A percentile compares a stretch with the other conserved stretches of the same genome.
phyloP scores from a whole-genome alignment of 2,329 filamentous ascomycete species.

The Phaeosphaeriaceae sp. region DNA sequence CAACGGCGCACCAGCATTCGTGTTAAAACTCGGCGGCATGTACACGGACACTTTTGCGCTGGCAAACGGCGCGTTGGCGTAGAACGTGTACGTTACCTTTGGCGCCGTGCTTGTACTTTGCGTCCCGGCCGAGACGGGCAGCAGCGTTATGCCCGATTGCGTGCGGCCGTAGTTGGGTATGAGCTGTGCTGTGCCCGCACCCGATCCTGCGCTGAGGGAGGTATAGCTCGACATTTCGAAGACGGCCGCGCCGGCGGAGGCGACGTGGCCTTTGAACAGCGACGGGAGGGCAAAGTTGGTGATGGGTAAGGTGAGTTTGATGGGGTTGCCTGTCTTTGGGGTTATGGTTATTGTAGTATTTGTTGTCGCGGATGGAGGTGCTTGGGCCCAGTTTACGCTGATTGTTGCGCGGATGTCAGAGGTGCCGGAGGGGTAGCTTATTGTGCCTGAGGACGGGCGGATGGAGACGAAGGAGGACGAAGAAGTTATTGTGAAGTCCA shows the following conservation, averaged over 20 bases:
- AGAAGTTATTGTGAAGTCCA: constrained; percentile 28
- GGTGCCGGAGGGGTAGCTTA: constrained; percentile 31
- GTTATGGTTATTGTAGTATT: constrained; percentile 25
- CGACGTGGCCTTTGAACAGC: constrained; percentile 28
- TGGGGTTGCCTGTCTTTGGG: constrained; percentile 19
- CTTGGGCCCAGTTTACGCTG: constrained; percentile 30
- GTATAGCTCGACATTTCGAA: constrained; percentile 30
- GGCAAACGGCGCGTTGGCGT: constrained; percentile 14
- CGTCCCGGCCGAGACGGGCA: constrained; percentile 20
- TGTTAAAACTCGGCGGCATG: constrained; percentile 54
- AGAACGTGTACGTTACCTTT: constrained; percentile 26
- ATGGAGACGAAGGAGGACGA: constrained; percentile 24
- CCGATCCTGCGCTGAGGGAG: constrained; percentile 7
- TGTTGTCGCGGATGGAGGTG: constrained; percentile 21
- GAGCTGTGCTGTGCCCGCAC: constrained; percentile 6
- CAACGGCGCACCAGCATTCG: constrained; percentile 54
- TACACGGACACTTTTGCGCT: constrained; percentile 39
- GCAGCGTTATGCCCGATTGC: constrained; percentile 27
- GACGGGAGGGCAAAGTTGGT: constrained; percentile 20
- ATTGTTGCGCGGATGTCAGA: constrained; percentile 31
- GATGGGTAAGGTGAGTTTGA: constrained; percentile 25
- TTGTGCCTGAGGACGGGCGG: constrained; percentile 24
- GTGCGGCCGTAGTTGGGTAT: constrained; percentile 37
- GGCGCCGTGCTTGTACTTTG: constrained; percentile 20
- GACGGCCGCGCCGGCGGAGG: constrained; percentile 26